phyloP scores from a whole-genome alignment of 176 grass and related monocot genomes.

The Oryza meyeriana region DNA sequence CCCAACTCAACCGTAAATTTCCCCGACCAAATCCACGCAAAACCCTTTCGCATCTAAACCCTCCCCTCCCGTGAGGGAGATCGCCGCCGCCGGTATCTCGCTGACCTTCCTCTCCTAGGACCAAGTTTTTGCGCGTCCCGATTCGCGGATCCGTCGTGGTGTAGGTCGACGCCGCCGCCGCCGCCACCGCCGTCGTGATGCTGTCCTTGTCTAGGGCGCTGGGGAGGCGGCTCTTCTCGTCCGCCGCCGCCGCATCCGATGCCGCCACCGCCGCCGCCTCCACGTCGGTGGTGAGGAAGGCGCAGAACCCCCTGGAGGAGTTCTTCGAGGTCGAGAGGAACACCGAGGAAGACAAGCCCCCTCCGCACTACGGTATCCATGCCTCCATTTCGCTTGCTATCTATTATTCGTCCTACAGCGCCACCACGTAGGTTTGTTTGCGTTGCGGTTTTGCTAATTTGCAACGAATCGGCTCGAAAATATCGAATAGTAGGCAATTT shows the following conservation, averaged over 20 bases:
- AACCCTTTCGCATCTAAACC: constrained; percentile 30
- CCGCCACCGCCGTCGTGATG: constrained; percentile 20
- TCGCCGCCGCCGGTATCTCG: constrained; percentile 7
- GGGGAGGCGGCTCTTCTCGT: constrained; percentile 52
- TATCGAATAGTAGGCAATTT: not conserved
- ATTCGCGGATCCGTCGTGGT: not conserved
- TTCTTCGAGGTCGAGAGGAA: constrained; percentile 88
- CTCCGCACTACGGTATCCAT: constrained; percentile 63
- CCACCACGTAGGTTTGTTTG: not conserved
- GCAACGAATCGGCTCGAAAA: too few species aligned
- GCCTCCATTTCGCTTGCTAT: not conserved
- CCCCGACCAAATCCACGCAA: not conserved
- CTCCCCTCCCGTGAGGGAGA: constrained; percentile 9
- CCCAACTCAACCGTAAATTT: not conserved
- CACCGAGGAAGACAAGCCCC: constrained; percentile 64
- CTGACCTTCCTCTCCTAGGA: not conserved
- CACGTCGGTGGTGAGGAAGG: constrained; percentile 34
- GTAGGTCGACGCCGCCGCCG: not conserved
- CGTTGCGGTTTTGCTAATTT: not conserved
- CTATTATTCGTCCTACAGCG: not conserved
- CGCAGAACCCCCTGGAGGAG: constrained; percentile 84
- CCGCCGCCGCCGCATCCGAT: constrained; percentile 40
- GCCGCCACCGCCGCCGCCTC: constrained; percentile 45
- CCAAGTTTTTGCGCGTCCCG: not conserved
- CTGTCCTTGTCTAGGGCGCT: constrained; percentile 67